phyloP scores from a whole-genome alignment of 148 eudicot genomes.

The Polygonum aviculare region DNA sequence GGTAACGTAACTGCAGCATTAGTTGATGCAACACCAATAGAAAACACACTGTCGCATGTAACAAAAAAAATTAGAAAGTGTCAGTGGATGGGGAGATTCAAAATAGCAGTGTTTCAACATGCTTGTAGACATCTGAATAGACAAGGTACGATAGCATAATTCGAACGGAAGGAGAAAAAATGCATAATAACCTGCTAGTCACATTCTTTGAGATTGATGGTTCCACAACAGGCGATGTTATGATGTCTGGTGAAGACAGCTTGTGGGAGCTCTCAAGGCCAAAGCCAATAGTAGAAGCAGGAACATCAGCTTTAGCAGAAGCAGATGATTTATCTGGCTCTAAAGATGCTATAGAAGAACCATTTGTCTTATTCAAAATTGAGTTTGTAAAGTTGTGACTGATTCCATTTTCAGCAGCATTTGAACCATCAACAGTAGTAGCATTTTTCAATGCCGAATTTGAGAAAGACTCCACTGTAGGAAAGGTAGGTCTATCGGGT shows the following conservation, averaged over 20 bases:
- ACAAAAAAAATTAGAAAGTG: not conserved
- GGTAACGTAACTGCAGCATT: conserved; percentile 17
- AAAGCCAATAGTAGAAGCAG: conserved; percentile 22
- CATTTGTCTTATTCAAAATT: conserved; percentile 14
- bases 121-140: not conserved
- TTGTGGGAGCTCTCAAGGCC: conserved; percentile 22
- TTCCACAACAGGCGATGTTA: conserved; percentile 18
- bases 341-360: not conserved
- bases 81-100: too few relatives aligned
- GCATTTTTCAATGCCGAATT: conserved; percentile 8
- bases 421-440: conserved; percentile 14
- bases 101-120: not conserved
- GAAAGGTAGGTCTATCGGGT: conserved; percentile 12
- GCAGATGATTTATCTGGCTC: conserved; percentile 16
- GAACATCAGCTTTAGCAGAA: conserved; percentile 17
- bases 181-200: conserved; percentile 39
- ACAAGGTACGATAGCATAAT: not conserved
- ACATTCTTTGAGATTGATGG: not conserved
- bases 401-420: conserved; percentile 20
- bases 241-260: conserved; percentile 18
- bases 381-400: conserved; percentile 15
- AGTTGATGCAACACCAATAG: conserved; percentile 18
- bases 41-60: conserved; percentile 23
- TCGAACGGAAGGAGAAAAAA: not conserved
- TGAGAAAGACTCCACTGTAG: conserved; percentile 17